Conservation (phyloP, 495 filamentous ascomycete genomes). For the Halenospora varia region DNA sequence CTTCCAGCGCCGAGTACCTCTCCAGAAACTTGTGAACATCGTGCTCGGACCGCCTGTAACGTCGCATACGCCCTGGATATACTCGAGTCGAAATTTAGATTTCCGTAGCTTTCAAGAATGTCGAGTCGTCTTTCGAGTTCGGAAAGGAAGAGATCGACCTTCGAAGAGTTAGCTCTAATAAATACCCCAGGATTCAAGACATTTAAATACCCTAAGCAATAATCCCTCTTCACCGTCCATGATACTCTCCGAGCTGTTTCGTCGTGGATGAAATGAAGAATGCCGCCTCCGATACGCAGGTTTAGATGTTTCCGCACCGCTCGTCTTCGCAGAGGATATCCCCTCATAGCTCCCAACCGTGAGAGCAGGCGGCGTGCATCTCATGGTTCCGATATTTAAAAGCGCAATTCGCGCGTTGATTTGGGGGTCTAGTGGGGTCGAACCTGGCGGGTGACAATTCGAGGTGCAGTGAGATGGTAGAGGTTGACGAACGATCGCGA, state of each 20-base stretch:
- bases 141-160: conserved; percentile 87
- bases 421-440: too few relatives aligned
- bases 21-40: conserved; percentile 87
- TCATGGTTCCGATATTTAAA: conserved; percentile 14
- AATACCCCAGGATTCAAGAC: neutral
- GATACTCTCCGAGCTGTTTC: conserved; percentile 61
- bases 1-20: conserved; percentile 85
- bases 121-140: conserved; percentile 84
- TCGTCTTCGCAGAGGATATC: conserved; percentile 18
- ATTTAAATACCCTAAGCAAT: conserved; percentile 51
- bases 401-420: too few relatives aligned
- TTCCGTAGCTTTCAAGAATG: conserved; percentile 84
- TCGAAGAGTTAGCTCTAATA: conserved; percentile 9
- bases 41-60: conserved; percentile 78
- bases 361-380: conserved; percentile 20
- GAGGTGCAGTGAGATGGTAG: neutral
- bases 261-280: conserved; percentile 58
- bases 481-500: neutral
- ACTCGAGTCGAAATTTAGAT: conserved; percentile 75
- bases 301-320: conserved; percentile 26
- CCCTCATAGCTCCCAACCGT: conserved; percentile 25
- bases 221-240: conserved; percentile 60
- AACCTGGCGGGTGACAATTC: too few relatives aligned
- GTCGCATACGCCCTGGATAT: conserved; percentile 79
- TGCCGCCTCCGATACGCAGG: conserved; percentile 49